Conservation (phyloP, 805 yeast genomes). For the Wickerhamomyces hampshirensis region DNA sequence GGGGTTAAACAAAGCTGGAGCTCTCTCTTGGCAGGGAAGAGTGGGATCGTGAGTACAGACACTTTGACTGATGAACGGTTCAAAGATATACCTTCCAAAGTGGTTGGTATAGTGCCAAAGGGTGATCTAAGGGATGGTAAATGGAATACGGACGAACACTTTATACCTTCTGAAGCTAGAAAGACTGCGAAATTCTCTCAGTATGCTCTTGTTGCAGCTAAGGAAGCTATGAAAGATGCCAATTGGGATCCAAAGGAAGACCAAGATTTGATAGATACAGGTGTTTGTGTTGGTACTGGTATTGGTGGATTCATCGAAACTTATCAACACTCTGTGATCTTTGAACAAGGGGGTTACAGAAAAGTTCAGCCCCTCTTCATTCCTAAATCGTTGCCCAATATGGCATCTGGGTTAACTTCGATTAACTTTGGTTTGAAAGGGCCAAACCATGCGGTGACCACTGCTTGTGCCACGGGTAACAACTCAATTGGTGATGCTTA, state of each 20-base stretch:
- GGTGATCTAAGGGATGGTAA: slow-evolving; percentile 38
- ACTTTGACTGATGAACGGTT: slow-evolving; percentile 25
- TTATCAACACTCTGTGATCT: slow-evolving; percentile 55
- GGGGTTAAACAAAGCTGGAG: slow-evolving; percentile 55
- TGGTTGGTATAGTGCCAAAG: slow-evolving; percentile 69
- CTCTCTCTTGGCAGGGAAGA: slow-evolving; percentile 42
- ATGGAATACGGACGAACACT: slow-evolving; percentile 50
- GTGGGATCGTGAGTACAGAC: slow-evolving; percentile 57
- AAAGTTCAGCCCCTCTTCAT: slow-evolving; percentile 82
- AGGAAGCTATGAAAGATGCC: slow-evolving; percentile 74
- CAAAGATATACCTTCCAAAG: slow-evolving; percentile 59
- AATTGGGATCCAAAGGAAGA: slow-evolving; percentile 39
- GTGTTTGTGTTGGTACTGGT: slow-evolving; percentile 91
- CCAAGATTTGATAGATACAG: slow-evolving; percentile 37
- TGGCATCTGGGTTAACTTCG: slow-evolving; percentile 92
- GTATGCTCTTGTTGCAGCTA: slow-evolving; percentile 70
- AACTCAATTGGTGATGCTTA: slow-evolving; percentile 93
- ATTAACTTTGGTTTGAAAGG: slow-evolving; percentile 75
- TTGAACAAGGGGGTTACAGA: slow-evolving; percentile 49
- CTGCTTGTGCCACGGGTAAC: slow-evolving; percentile 97
- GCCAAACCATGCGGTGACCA: slow-evolving; percentile 81
- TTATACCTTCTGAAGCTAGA: slow-evolving; percentile 38
- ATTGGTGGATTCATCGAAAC: slow-evolving; percentile 81
- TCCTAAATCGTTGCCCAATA: slow-evolving; percentile 78
- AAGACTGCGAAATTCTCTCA: slow-evolving; percentile 71